Percentiles rank a stretch among this genome's conserved stretches.
Evolutionary conservation across 2,329 filamentous ascomycete species (phyloP).

Genomic region (Verticillium nubilum): DNA sequence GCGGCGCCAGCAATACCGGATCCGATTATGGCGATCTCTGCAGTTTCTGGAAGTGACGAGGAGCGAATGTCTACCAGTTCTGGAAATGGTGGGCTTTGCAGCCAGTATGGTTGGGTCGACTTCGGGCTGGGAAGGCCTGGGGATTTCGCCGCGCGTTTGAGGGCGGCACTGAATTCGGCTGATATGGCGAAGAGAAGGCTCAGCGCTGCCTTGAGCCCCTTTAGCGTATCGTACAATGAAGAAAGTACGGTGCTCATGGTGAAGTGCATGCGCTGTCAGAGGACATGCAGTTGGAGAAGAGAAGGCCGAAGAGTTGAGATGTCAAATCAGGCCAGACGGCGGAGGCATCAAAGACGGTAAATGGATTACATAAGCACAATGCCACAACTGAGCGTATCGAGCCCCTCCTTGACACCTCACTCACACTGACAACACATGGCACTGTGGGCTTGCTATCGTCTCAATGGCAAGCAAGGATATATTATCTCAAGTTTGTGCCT

Average conservation of each 20-base stretch:
- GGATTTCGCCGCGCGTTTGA: background rate
- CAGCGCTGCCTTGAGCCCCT: background rate
- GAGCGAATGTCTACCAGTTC: constrained; percentile 3
- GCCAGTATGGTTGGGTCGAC: constrained; percentile 14
- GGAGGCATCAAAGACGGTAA: too few species aligned
- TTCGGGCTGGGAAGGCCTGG: constrained; percentile 12
- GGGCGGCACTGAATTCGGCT: background rate
- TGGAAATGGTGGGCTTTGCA: constrained; percentile 4
- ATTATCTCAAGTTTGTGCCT: too few species aligned
- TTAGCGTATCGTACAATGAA: background rate
- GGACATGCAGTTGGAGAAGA: background rate
- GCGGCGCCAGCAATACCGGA: constrained; percentile 14
- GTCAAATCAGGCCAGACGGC: too few species aligned
- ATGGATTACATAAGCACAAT: too few species aligned
- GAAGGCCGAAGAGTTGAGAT: background rate
- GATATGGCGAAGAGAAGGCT: background rate
- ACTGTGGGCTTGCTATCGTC: too few species aligned
- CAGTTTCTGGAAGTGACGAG: constrained; percentile 9
- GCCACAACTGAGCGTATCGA: too few species aligned
- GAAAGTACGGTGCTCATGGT: background rate
- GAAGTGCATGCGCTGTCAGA: background rate
- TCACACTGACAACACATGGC: too few species aligned
- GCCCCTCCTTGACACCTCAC: too few species aligned
- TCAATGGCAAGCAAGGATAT: too few species aligned
- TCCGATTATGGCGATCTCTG: constrained; percentile 16